These are phyloP conservation scores for Camelina laxa DNA, from an alignment of 345 rosid genomes.

Conservation along the genomic window DNA sequence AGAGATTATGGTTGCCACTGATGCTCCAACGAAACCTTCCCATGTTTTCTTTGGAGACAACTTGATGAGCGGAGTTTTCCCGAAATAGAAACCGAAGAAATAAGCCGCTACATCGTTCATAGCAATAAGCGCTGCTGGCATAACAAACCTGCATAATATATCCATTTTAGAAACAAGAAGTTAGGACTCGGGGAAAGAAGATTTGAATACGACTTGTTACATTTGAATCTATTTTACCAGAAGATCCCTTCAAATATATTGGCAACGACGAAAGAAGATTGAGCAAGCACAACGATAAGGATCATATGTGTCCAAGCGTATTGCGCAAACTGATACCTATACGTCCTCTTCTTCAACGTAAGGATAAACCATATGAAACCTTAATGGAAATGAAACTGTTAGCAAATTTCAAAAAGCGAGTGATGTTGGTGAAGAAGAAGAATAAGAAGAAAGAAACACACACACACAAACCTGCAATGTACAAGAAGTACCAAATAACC, in stretches of 20 bases:
- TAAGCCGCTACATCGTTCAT: constrained; percentile 91
- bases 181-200: constrained; percentile 37
- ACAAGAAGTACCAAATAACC: constrained; percentile 82
- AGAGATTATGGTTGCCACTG: constrained; percentile 76
- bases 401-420: not conserved
- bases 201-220: not conserved
- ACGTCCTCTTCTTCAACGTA: constrained; percentile 91
- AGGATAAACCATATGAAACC: constrained; percentile 99
- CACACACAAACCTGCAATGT: constrained; percentile 73
- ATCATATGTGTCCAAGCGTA: constrained; percentile 99
- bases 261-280: constrained; percentile 90
- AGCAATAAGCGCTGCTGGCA: constrained; percentile 89
- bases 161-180: constrained; percentile 51
- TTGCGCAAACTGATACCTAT: constrained; percentile 98
- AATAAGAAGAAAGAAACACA: not conserved
- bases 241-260: constrained; percentile 94
- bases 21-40: constrained; percentile 99
- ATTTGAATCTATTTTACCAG: constrained; percentile 56
- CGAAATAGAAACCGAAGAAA: constrained; percentile 90
- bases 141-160: constrained; percentile 73
- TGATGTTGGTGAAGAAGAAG: not conserved
- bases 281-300: constrained; percentile 88
- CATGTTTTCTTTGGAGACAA: constrained; percentile 97
- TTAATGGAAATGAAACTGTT: constrained; percentile 24
- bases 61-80: constrained; percentile 89